Conservation (phyloP, 129 eudicot species). For the Helichrysum umbraculigerum region DNA sequence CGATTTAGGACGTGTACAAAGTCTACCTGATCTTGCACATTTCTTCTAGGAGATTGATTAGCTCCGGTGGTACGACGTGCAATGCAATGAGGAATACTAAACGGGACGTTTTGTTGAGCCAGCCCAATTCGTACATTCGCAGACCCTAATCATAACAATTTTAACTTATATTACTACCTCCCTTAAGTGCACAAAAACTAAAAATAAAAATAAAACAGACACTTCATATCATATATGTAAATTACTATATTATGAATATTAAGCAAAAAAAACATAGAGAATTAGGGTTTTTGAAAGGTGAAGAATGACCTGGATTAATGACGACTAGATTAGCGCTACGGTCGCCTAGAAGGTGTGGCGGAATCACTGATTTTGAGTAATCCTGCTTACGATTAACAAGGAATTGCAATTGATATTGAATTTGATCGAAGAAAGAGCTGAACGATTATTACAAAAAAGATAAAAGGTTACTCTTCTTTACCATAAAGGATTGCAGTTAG, state of each 20-base stretch:
- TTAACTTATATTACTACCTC: not conserved
- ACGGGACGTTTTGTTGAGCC: slow-evolving; percentile 75
- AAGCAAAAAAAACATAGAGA: not conserved
- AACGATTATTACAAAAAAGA: too few relatives aligned
- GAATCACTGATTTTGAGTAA: slow-evolving; percentile 72
- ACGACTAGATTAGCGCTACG: slow-evolving; percentile 88
- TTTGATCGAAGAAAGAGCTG: not conserved
- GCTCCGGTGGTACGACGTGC: slow-evolving; percentile 77
- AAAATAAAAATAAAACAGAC: not conserved
- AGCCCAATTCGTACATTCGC: slow-evolving; percentile 75
- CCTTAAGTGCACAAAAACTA: not conserved
- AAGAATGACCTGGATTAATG: slow-evolving; percentile 77
- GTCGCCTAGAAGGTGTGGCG: slow-evolving; percentile 79
- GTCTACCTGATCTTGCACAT: slow-evolving; percentile 76
- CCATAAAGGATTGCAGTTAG: not conserved
- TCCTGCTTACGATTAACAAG: slow-evolving; percentile 47
- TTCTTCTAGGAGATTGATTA: slow-evolving; percentile 61
- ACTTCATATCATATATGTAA: not conserved
- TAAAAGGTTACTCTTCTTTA: too few relatives aligned
- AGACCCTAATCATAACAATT: slow-evolving; percentile 54
- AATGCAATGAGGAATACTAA: slow-evolving; percentile 84
- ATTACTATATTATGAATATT: not conserved
- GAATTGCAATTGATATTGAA: not conserved
- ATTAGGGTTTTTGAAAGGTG: slow-evolving; percentile 34
- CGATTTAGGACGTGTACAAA: not conserved